Evolutionary conservation across 2,329 filamentous ascomycete genomes (phyloP), one percentile per base, ranked within the genome.

Genomic region (Colletotrichum theobromicola): DNA sequence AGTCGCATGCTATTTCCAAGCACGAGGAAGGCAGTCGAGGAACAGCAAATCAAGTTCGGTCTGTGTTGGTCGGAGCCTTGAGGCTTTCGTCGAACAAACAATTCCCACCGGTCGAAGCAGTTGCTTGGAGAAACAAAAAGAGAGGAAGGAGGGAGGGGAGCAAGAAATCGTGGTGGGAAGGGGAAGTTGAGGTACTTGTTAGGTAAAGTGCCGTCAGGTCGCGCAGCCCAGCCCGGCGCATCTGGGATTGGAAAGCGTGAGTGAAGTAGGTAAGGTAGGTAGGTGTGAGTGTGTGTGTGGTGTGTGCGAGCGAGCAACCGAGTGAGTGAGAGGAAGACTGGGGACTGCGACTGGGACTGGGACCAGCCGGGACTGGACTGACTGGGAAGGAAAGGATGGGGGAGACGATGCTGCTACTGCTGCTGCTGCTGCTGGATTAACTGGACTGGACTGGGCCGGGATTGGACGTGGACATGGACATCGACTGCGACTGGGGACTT

Each of bases 61-160:
- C 24, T 50, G 42, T 21, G 24, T 57, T 64, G 67, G 60, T 61
- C 57, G 32, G 35, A 55, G 55, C 57, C 70, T 68, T 53, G 67
- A 61, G 58, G 53, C 34, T 26, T 69, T 74, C 30, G 70, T 70
- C 64, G 60, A 75, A 75, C 73, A 74, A 75, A 65, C 58, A 68
- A 75, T 74, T 75, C 64, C 73, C 70, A 57, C 73, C 70, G 55
- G 73, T 74, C 70, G 73, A 75, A 75, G 70, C 70, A 66, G 65
- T 74, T 70, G 65, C 73, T 75, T 75, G 73, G 42, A 62, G 73
- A 62, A 42, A 26, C 61, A 65, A 70, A 62, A 74, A n/a, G n/a
- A 55, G 42, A 63, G 37, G 28, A 28, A 57, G 63, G 57, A 64
- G 21, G 63, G 63, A 53, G 50, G 64, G 70, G 60, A 65, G 70